Evolutionary conservation across 345 rosid species (phyloP), one percentile per base, ranked within the genome.

Genomic region (Euphorbia lathyris): DNA sequence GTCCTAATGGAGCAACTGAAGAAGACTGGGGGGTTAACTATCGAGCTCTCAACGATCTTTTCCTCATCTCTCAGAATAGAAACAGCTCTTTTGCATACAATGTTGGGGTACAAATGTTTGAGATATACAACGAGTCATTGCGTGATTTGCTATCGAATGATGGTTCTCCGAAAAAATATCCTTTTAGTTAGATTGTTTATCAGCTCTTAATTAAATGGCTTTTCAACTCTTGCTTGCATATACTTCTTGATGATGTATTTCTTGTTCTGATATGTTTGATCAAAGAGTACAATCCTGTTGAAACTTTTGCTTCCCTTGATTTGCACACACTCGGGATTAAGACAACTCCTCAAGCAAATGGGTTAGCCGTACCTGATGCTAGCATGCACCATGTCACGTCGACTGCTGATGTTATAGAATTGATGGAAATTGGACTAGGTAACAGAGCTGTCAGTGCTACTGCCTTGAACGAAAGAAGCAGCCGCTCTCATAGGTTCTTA

Each of bases 301-400:
- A 58, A 7, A 34, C 29, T 43, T 60, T 72, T 72, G 72, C 72
- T 78, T 80, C 70, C 86, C 86, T 90, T 91, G 73, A 94, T 82
- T 73, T 75, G 78, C 85, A 82, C 88, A 94, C 96, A 67, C 85
- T 95, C 17, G 96, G 93, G 83, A 85, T 95, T 65, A 42, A 78
- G 58, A 76, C 89, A 12, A 60, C 74, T 69, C 29, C 87, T 66
- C 86, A 85, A 71, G 52, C 85, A 55, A 84, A 80, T 58, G 99
- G 96, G 47, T 57, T 96, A 60, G 91, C 98, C 26, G 98, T 96
- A 7, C 99, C 99, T 38, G 97, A 96, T 80, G 99, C 99, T 62
- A 82, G 75, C 77, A 86, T 96, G 91, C 86, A 79, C 14, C 77
- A 88, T 8, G 98, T 96, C 58, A 72, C 77, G 61, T 77, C 95